A percentile compares a stretch with the other conserved stretches of the same genome.
These are phyloP conservation scores for Pichia cabralensis DNA, from an alignment of 805 yeast species.

Conservation along the genomic window DNA sequence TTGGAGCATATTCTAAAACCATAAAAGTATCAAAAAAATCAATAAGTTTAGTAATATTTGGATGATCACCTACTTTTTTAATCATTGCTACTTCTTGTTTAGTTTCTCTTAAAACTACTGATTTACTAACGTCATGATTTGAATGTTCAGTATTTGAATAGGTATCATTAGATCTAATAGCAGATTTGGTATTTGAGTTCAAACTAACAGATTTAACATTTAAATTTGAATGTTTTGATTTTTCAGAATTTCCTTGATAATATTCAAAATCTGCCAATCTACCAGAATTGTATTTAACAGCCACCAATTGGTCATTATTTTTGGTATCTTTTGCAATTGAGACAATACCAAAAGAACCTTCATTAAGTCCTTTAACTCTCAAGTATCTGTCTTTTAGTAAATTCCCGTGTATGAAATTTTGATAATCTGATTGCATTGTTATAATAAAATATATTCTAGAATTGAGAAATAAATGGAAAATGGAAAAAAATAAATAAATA, in stretches of 20 bases:
- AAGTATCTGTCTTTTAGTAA: constrained; percentile 54
- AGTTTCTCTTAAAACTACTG: constrained; percentile 45
- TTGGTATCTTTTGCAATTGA: constrained; percentile 71
- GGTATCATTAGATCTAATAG: constrained; percentile 5
- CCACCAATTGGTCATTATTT: constrained; percentile 44
- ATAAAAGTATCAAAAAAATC: constrained; percentile 45
- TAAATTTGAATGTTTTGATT: constrained; percentile 6
- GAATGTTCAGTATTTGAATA: constrained; percentile 9
- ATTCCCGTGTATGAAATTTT: constrained; percentile 24
- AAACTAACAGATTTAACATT: constrained; percentile 10
- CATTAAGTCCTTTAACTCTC: constrained; percentile 67
- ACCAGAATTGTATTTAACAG: constrained; percentile 76
- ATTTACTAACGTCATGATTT: constrained; percentile 17
- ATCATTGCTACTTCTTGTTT: constrained; percentile 60
- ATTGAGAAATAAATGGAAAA: not conserved
- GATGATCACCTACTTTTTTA: constrained; percentile 45
- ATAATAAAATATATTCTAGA: not conserved
- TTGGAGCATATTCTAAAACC: constrained; percentile 69
- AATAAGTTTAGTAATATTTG: constrained; percentile 35
- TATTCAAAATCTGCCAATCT: constrained; percentile 32
- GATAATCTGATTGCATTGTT: constrained; percentile 13
- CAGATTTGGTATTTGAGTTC: constrained; percentile 10
- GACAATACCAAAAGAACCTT: constrained; percentile 91
- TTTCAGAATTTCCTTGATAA: constrained; percentile 10
- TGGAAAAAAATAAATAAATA: not conserved